Evolutionary conservation across 495 filamentous ascomycete genomes (phyloP), one percentile per base, ranked within the genome.

Genomic region (Saxophila tyrrhenica): DNA sequence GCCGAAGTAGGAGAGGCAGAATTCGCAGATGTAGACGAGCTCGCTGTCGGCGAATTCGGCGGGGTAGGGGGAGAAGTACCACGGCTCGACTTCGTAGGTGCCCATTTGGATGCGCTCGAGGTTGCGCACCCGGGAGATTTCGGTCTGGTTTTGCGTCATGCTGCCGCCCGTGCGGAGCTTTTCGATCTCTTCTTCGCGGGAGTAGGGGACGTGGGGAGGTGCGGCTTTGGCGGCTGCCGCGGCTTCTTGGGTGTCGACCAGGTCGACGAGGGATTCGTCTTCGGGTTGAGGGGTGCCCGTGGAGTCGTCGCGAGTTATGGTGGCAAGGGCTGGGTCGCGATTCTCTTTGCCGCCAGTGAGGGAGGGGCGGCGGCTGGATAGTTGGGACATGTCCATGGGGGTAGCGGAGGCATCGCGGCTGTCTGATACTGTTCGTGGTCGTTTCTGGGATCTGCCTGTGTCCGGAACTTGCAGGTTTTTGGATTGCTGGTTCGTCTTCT

Each of bases 31-130:
- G 72, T 87, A 96, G 59, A 97, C 83, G 50, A 88, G 72, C 52
- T 96, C 90, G 55, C 82, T 82, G 56, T 94, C 86, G 15, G 84
- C 82, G 67, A 89, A 96, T 5, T 82, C 75, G 64, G 89, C 81
- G 0, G 92, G 92, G 65, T 98, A 98, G 1, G 92, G 94, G 9
- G 89, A 95, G 70, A 97, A 97, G 65, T 98, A 98, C 92, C 92
- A 98, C 9, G 92, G 91, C 67, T 94, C 91, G 45, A 98, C 75
- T 60, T 95, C 88, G 69, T 81, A 84, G 59, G 84, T 80, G 41
- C 92, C 92, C 77, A 98, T 95, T 69, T 98, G 92, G 1, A 97
- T 82, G 29, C 82, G 84, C 25, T 82, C 85, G 60, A 98, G 79
- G 64, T 98, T 98, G 55, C 92, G 85, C 42, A 98, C 94, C 35